Evolutionary conservation across 495 filamentous ascomycete species (phyloP), one percentile per base, ranked within the genome.

Genomic region (Penicillium argentinense): DNA sequence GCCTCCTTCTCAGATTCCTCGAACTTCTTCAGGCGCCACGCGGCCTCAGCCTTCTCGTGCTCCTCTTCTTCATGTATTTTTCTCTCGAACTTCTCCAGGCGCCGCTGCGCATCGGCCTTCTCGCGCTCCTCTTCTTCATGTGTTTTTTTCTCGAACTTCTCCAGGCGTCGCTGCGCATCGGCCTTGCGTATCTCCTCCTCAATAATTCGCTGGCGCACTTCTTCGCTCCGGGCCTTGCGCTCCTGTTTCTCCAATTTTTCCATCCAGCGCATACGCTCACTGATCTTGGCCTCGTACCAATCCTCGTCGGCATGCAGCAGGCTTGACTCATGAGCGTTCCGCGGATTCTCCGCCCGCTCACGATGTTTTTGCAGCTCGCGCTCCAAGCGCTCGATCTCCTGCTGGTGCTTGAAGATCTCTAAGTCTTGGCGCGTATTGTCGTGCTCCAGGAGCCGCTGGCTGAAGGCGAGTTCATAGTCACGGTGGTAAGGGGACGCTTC

Each of bases 311-410:
- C 57, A n/a, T 52, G 64, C 13, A 66, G 39, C 11, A 53, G 30
- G 6, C 63, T 59, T 11, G 46, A 14, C 27, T 68, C 63, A 16
- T 53, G 56, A 1, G 46, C 23, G 17, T 57, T 43, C 0, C 46
- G 54, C 3, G 29, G 42, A 9, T 44, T 14, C 34, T 51, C 40
- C 3, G 30, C 32, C 28, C 53, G 55, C 42, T 68, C 66, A 17
- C 63, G 64, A 27, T 57, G 53, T 14, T 57, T 61, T 14, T 59
- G 66, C 13, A 76, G 50, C 49, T 85, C 69, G 25, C 68, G 60
- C 57, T 71, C 59, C 47, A 76, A 28, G 4, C 62, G 51, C 42
- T 75, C 68, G 23, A 76, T 69, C 53, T 78, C 75, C 50, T 64
- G 64, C 52, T 72, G 67, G 39, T 69, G 64, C 23, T 62, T 64